A percentile compares a stretch with the other conserved stretches of the same genome.
Evolutionary conservation across 306 rosid genomes (phyloP).

Genomic region (Malus fusca): DNA sequence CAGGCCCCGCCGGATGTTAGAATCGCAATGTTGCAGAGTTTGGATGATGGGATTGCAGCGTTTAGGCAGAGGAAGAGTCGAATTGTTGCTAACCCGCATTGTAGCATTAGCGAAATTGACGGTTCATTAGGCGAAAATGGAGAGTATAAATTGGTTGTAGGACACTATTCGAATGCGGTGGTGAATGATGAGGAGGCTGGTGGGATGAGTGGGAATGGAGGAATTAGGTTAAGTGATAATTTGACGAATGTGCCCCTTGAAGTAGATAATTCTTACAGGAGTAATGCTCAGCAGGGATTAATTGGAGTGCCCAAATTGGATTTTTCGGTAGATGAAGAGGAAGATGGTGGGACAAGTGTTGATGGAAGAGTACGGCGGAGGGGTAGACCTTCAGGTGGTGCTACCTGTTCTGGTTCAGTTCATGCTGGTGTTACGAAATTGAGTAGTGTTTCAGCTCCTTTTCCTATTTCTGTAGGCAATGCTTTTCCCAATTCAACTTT

Average conservation of each 20-base stretch:
- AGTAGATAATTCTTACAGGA: not conserved
- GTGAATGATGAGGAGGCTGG: not conserved
- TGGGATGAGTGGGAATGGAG: not conserved
- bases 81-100: not conserved
- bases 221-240: not conserved
- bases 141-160: not conserved
- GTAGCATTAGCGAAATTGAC: constrained; percentile 1
- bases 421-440: not conserved
- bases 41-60: not conserved
- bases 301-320: not conserved
- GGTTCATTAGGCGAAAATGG: not conserved
- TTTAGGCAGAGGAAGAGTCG: constrained; percentile 6
- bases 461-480: not conserved
- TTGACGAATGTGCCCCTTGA: not conserved
- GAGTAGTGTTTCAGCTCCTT: constrained; percentile 1
- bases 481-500: not conserved
- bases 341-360: not conserved
- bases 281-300: not conserved
- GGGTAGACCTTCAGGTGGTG: not conserved
- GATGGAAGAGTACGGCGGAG: not conserved
- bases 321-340: not conserved
- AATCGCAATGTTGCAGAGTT: not conserved
- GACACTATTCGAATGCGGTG: not conserved
- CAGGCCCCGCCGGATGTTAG: constrained; percentile 16
- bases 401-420: constrained; percentile 3